phyloP scores from a whole-genome alignment of 208 protist genomes.

The Acanthamoeba culbertsoni region DNA sequence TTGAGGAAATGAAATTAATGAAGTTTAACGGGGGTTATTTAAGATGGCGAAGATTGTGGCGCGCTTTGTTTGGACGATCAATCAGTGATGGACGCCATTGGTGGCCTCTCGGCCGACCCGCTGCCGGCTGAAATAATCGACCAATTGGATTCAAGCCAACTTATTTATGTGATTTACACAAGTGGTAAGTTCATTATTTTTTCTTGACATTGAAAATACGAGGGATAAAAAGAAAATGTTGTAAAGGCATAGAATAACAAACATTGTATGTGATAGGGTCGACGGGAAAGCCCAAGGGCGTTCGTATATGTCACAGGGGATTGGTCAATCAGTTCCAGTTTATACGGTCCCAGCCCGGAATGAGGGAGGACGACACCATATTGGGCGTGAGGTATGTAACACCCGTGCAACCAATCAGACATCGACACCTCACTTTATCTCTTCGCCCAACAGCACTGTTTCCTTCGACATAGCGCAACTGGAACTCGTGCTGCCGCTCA shows the following conservation, averaged over 20 bases:
- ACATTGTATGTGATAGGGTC: neutral
- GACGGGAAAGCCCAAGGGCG: constrained; percentile 58
- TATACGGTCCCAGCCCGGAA: neutral
- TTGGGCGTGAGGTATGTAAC: neutral
- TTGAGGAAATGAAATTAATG: neutral
- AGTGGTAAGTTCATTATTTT: constrained; percentile 37
- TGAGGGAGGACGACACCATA: constrained; percentile 19
- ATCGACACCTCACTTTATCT: neutral
- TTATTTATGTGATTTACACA: constrained; percentile 63
- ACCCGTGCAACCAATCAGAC: neutral
- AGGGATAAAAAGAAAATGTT: too few species aligned
- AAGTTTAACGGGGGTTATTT: too few species aligned
- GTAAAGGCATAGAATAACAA: too few species aligned
- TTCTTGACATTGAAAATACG: too few species aligned
- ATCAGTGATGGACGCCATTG: neutral
- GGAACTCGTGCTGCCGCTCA: constrained; percentile 57
- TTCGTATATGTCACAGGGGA: constrained; percentile 22
- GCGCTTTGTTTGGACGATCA: neutral
- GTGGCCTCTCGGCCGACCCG: neutral
- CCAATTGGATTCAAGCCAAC: neutral
- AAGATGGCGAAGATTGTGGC: neutral
- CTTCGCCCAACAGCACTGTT: neutral
- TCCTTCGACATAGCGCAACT: constrained; percentile 29
- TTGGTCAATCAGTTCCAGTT: constrained; percentile 56
- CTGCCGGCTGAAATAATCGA: neutral